Percentiles rank a stretch among this genome's conserved stretches.
Evolutionary conservation across 345 rosid species (phyloP).

Genomic region (Gossypium raimondii): DNA sequence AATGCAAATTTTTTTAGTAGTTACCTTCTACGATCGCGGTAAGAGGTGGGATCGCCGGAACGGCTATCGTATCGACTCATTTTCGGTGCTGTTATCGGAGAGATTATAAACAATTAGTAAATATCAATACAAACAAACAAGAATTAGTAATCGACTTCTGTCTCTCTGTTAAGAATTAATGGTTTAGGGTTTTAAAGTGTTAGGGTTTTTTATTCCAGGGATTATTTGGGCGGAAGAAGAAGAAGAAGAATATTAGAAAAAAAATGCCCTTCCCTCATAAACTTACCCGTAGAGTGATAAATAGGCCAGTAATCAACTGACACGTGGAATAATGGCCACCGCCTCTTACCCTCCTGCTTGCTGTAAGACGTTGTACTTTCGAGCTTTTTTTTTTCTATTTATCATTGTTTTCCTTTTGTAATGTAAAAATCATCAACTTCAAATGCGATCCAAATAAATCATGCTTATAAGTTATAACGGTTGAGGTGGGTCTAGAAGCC

Average conservation of each 20-base stretch:
- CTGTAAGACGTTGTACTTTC: no score
- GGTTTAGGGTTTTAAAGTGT: slow-evolving; percentile 18
- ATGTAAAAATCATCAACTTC: no score
- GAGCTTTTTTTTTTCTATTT: no score
- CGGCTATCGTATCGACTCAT: slow-evolving; percentile 99
- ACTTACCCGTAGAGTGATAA: not conserved
- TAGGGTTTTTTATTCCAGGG: slow-evolving; percentile 20
- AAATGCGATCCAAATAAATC: no score
- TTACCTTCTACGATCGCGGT: slow-evolving; percentile 92
- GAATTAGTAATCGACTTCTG: not conserved
- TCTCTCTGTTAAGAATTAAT: not conserved
- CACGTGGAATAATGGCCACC: not conserved
- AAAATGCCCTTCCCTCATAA: not conserved
- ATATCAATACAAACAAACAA: not conserved
- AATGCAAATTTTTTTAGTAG: not conserved
- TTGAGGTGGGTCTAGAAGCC: no score
- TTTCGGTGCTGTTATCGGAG: slow-evolving; percentile 3
- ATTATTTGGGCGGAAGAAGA: slow-evolving; percentile 16
- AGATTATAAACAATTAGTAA: slow-evolving; percentile 7
- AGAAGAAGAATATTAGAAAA: not conserved
- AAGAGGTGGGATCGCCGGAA: slow-evolving; percentile 78
- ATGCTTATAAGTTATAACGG: no score
- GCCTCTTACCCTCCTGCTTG: not conserved
- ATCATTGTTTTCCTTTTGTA: no score
- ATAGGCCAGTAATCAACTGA: not conserved